A percentile compares a stretch with the other conserved stretches of the same genome.
phyloP scores from a whole-genome alignment of 2,329 filamentous ascomycete genomes.

The Polytolypa hystricis region DNA sequence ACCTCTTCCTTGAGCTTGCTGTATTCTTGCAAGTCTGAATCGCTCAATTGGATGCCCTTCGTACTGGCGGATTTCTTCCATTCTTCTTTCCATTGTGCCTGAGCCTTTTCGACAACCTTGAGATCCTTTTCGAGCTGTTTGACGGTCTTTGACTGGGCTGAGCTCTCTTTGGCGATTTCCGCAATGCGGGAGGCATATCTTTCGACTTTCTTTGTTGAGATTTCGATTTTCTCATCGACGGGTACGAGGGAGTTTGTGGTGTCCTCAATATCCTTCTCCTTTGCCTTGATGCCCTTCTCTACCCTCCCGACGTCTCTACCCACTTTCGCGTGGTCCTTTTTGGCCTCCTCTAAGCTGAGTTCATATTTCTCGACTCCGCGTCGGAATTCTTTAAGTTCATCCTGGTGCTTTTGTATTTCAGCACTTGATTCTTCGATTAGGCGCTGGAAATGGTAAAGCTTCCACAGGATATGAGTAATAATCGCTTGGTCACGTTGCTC shows the following conservation, averaged over 20 bases:
- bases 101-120: constrained; percentile 75
- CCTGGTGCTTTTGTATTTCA: constrained; percentile 85
- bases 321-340: constrained; percentile 69
- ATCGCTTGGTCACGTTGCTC: constrained; percentile 85
- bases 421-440: constrained; percentile 84
- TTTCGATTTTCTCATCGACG: constrained; percentile 80
- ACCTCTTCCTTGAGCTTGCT: constrained; percentile 74
- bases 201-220: constrained; percentile 60
- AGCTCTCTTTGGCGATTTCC: constrained; percentile 63
- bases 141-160: constrained; percentile 56
- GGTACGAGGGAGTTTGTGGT: constrained; percentile 77
- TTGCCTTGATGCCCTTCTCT: constrained; percentile 75
- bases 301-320: constrained; percentile 65
- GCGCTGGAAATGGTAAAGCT: constrained; percentile 87
- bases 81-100: constrained; percentile 76
- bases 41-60: constrained; percentile 74
- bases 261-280: constrained; percentile 79
- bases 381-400: constrained; percentile 84
- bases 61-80: constrained; percentile 77
- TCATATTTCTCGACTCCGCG: constrained; percentile 81
- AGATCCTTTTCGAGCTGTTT: constrained; percentile 71
- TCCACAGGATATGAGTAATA: constrained; percentile 91
- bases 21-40: constrained; percentile 81
- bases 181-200: constrained; percentile 57
- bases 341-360: constrained; percentile 65